Evolutionary conservation across 257 asterid species (phyloP), one percentile per base, ranked within the genome.

Genomic region (Jasminum sambac): DNA sequence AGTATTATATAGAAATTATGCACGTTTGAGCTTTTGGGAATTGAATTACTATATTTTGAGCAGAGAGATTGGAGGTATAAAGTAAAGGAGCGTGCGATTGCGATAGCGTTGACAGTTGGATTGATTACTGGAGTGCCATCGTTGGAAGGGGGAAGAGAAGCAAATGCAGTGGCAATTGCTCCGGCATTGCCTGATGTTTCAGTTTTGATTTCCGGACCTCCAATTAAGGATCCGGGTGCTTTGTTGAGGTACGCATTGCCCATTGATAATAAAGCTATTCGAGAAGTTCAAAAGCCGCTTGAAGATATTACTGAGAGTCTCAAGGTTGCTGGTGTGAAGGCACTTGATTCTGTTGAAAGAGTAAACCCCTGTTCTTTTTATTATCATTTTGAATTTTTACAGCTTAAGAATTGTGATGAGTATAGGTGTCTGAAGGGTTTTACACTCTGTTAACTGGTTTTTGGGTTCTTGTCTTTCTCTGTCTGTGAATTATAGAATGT

Each of bases 241-340:
- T 81, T 95, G 17, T 81, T 95, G 81, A 91, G 99, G 72, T 78
- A 95, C 64, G 98, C 97, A 34, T 84, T 95, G 82, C 99, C 99
- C 40, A 91, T 95, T 38, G 81, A 95, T 65, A 95, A 91, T 73
- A 95, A 91, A 82, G 97, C 99, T 4, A 89, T 95, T 72, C 80
- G 99, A 79, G 97, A 89, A 70, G 99, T 95, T 71, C 99, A 95
- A 73, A 95, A 88, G 85, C 99, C 99, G 5, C 96, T 95, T 11
- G 99, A 95, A 79, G 98, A 95, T 82, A 91, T 95, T 66, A 86
- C 96, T 0, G 99, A 91, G 0, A 95, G 99, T 81, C 90, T 95
- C 14, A 95, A 89, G 79, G 63, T 89, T 84, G 81, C 97, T 43
- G 96, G 99, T 44, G 78, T 76, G 57, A 95, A 83, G 72, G 97